Base-by-base conservation (phyloP, 2,329 filamentous ascomycete genomes). In the Phialophora verrucosa region DNA sequence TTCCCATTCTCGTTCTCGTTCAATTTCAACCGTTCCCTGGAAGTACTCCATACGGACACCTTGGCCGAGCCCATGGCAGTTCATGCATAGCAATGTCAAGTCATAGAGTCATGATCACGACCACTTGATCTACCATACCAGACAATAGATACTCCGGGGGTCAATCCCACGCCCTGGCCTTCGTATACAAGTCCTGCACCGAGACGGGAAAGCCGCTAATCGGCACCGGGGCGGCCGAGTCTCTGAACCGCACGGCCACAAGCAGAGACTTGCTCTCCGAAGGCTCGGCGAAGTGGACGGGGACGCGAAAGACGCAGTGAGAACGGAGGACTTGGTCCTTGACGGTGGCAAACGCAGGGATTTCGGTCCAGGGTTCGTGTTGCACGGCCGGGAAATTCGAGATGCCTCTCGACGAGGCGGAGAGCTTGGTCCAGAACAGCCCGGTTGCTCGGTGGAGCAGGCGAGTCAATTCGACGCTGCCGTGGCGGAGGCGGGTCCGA, bases 191-290 rank as follows among this genome's bases (percentile, higher is more conserved):
- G 29, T 54, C 47, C 23, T 53, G 31, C 29, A 62, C 4, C 31
- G 47, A 31, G 14, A 27, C 50, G 14, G 59, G 59, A 20, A 62
- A 62, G 10, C 59, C 59, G 59, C 59, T 62, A 20, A 62, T 62
- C 23, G 59, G 59, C 14, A 62, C 12, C 23, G 59, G 47, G 2
- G 59, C 47, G 1, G 31, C 25, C 20, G 47, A 54, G 17, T 54
- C 49, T 11, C 27, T 44, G 20, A 62, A 35, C 20, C 59, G 59
- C 59, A 62, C 59, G 10, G 59, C 59, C 47, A 62, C 38, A 14
- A 62, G 38, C 47, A 62, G 17, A 20, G 47, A 35, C 31, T 54
- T 54, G 12, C 17, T 44, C 59, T 54, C 59, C 7, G 59, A 62
- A 12, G 49, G 10, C 50, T 62, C 59, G 17, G 25, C 29, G 11